Conservation (phyloP, 2,329 filamentous ascomycete genomes). For the Fusarium heterosporum region DNA sequence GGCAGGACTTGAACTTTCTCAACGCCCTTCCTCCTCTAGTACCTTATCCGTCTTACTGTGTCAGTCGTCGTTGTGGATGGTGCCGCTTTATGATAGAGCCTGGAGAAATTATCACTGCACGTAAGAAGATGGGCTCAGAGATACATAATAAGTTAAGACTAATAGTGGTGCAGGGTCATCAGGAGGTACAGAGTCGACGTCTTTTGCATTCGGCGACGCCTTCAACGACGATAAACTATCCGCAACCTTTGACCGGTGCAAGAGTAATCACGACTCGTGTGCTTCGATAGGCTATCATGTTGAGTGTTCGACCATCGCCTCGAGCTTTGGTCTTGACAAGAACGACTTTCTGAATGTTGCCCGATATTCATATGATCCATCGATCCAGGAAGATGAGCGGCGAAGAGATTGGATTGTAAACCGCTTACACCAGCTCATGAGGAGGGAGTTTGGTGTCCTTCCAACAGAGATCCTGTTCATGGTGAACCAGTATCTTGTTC, state of each 20-base stretch:
- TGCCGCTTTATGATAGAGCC: conserved; percentile 30
- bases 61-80: conserved; percentile 29
- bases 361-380: conserved; percentile 29
- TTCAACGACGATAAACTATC: conserved; percentile 3
- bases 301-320: conserved; percentile 20
- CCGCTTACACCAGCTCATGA: conserved; percentile 9
- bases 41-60: conserved; percentile 26
- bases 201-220: conserved; percentile 1
- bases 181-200: conserved; percentile 13
- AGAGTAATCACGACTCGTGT: conserved; percentile 19
- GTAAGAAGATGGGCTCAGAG: neutral
- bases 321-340: neutral
- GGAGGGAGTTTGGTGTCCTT: neutral
- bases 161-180: conserved; percentile 2
- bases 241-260: conserved; percentile 21
- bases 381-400: conserved; percentile 3
- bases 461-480: conserved; percentile 19
- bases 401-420: conserved; percentile 15
- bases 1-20: conserved; percentile 10
- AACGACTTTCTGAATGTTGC: conserved; percentile 9
- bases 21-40: conserved; percentile 9
- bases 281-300: conserved; percentile 27
- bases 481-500: conserved; percentile 9
- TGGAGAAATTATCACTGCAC: conserved; percentile 17
- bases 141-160: neutral